phyloP scores from a whole-genome alignment of 441 rosid species.

The Erodium chrysanthum region DNA sequence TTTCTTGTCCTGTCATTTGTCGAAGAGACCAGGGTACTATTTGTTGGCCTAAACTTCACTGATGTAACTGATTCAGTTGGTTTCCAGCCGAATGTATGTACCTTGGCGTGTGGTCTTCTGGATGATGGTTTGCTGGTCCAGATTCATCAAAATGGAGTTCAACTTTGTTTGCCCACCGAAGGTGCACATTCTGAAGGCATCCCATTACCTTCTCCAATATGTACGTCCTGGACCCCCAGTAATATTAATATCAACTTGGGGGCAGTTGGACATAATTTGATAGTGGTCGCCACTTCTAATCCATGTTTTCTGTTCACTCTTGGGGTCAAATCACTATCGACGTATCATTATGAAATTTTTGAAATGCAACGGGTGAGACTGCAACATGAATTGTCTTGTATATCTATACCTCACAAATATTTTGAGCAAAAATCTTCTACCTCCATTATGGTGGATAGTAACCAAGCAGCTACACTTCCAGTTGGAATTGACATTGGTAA shows the following conservation, averaged over 20 bases:
- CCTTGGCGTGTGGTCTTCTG: conserved; percentile 88
- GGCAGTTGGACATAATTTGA: conserved; percentile 66
- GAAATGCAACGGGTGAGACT: conserved; percentile 69
- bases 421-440: conserved; percentile 36
- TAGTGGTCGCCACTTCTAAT: conserved; percentile 82
- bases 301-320: conserved; percentile 75
- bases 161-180: conserved; percentile 77
- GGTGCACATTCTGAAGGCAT: conserved; percentile 78
- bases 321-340: conserved; percentile 55
- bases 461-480: conserved; percentile 34
- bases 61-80: conserved; percentile 97
- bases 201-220: conserved; percentile 61
- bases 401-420: conserved; percentile 61
- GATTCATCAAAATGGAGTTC: conserved; percentile 73
- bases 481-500: conserved; percentile 51
- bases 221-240: conserved; percentile 75
- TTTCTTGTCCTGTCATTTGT: conserved; percentile 91
- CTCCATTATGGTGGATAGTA: conserved; percentile 23
- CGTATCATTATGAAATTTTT: conserved; percentile 53
- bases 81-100: conserved; percentile 83
- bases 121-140: conserved; percentile 79
- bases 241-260: conserved; percentile 81
- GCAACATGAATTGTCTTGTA: conserved; percentile 81
- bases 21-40: conserved; percentile 90
- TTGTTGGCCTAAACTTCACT: conserved; percentile 85